Percentiles rank a stretch among this genome's conserved stretches.
Conservation (phyloP, 78 protist species). For the Dictyostelium discoideum region dicty_2.7 NC_007091.3:1498501-1499000, state of each 20-base stretch:
- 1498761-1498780: constrained; percentile 98
- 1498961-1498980: constrained; percentile 95
- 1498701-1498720: constrained; percentile 99
- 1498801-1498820: constrained; percentile 99
- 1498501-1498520: constrained; percentile 99
- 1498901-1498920: constrained; percentile 96
- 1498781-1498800: constrained; percentile 99
- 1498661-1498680: constrained; percentile 98
- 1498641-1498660: constrained; percentile 98
- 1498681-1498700: constrained; percentile 92
- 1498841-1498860: constrained; percentile 97
- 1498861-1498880: constrained; percentile 98
- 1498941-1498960: constrained; percentile 88
- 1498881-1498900: constrained; percentile 96
- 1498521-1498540: constrained; percentile 99
- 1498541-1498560: constrained; percentile 54
- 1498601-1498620: constrained; percentile 88
- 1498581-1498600: constrained; percentile 92
- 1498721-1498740: constrained; percentile 99
- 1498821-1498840: constrained; percentile 99
- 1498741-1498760: constrained; percentile 99
- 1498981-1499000: constrained; percentile 93
- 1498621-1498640: constrained; percentile 90
- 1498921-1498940: constrained; percentile 99
- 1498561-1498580: constrained; percentile 98